Evolutionary conservation across 805 yeast species (phyloP).

Genomic region (Cyberlindnera lachancei): DNA sequence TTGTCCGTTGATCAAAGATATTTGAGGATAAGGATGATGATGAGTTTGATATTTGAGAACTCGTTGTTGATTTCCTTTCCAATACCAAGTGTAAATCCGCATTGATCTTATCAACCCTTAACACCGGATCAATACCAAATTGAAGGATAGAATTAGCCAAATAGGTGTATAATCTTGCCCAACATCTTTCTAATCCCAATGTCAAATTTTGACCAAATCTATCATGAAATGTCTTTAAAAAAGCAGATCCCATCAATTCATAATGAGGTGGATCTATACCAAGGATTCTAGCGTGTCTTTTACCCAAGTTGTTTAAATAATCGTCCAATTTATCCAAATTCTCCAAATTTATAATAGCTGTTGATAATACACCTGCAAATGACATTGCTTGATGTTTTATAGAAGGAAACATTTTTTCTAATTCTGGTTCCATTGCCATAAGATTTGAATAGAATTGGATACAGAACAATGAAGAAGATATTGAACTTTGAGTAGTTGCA

Average conservation of each 20-base stretch:
- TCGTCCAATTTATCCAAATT: slow-evolving; percentile 49
- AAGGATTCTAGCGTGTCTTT: slow-evolving; percentile 66
- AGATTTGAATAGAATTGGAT: slow-evolving; percentile 70
- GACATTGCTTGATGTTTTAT: slow-evolving; percentile 73
- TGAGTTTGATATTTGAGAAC: slow-evolving; percentile 4
- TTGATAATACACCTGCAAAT: slow-evolving; percentile 69
- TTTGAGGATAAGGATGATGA: not conserved
- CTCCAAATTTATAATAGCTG: slow-evolving; percentile 59
- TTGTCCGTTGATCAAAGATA: slow-evolving; percentile 9
- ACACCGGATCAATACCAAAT: slow-evolving; percentile 34
- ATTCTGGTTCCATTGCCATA: slow-evolving; percentile 48
- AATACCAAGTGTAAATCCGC: slow-evolving; percentile 3
- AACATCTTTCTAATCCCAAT: slow-evolving; percentile 54
- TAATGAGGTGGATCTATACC: slow-evolving; percentile 65
- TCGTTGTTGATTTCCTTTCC: slow-evolving; percentile 5
- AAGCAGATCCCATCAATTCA: slow-evolving; percentile 67
- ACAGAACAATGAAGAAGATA: slow-evolving; percentile 57
- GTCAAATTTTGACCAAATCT: slow-evolving; percentile 47
- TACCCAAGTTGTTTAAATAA: slow-evolving; percentile 56
- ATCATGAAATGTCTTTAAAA: slow-evolving; percentile 60
- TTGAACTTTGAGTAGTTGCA: slow-evolving; percentile 29
- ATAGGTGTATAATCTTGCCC: slow-evolving; percentile 65
- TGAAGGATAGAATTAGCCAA: slow-evolving; percentile 61
- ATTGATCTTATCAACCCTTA: slow-evolving; percentile 25
- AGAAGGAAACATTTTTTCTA: slow-evolving; percentile 64